Base-by-base conservation (phyloP, 768 basidiomycete genomes). In the Rhodotorula graminis region DNA sequence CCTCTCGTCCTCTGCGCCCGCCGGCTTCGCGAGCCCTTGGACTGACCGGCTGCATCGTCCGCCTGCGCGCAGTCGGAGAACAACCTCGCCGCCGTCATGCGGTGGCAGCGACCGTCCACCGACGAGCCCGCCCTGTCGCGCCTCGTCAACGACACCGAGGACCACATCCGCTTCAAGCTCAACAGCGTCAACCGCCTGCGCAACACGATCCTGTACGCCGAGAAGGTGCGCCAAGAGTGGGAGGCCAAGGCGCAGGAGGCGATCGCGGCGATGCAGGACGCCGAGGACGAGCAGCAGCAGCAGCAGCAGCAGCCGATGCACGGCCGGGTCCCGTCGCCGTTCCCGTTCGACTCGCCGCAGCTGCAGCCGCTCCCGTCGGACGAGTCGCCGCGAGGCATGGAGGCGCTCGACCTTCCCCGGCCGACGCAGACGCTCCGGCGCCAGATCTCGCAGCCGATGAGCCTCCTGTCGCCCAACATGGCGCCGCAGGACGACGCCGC, bases 201-300 rank as follows among this genome's bases (percentile, higher is more conserved):
- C 82, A 96, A 95, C 79, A 97, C 93, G 29, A 93, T 99, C 77
- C 85, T 91, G 65, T 98, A 98, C 81, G 89, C 93, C 53, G 96
- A 98, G 84, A 95, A 94, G 83, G 91, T 96, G 44, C 88, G 95
- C 83, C 89, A 90, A 77, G 96, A 98, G 82, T 98, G 95, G 94
- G 90, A 97, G 81, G 90, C 91, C 78, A 88, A 87, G 77, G 89
- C 96, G 71, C 85, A 87, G 77, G 85, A 84, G 55, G 81, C 94
- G 47, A 85, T 74, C 33, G 69, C 67, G 7, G 42, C 65, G 14
- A 33, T 64, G 19, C 57, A 82, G 55, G 85, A 84, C 61, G 7
- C 14, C n/a, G 40, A 37, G 11, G 82, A 83, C 65, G 83, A 83
- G 47, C 44, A 7, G 6, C 12, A 18, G 14, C 44, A 46, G 44